Conservation (phyloP, 129 eudicot species). For the Pseudognaphalium luteoalbum region DNA sequence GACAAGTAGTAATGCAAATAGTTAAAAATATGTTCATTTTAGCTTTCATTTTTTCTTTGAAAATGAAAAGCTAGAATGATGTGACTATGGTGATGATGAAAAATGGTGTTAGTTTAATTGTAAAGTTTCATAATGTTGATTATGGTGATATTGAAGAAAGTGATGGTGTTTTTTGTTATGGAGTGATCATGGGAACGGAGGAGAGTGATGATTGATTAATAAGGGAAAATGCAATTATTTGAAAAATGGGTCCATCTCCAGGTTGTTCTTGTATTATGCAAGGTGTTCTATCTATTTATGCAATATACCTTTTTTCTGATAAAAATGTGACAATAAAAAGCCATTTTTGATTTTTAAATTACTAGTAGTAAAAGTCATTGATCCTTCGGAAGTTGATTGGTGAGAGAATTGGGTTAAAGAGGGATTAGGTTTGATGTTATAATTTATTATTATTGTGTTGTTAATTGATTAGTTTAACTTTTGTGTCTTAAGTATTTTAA, state of each 20-base stretch:
- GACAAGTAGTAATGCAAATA: constrained; percentile 21
- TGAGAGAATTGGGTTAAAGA: neutral
- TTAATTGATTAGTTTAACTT: neutral
- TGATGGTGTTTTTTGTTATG: constrained; percentile 16
- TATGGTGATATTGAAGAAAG: constrained; percentile 27
- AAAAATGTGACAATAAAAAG: neutral
- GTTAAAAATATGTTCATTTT: constrained; percentile 21
- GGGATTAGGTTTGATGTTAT: neutral
- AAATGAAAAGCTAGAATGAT: constrained; percentile 19
- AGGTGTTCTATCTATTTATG: constrained; percentile 9
- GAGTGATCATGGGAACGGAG: constrained; percentile 19
- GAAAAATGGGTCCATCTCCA: constrained; percentile 45
- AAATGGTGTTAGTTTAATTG: constrained; percentile 17
- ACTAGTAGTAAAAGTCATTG: neutral
- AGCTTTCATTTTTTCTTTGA: constrained; percentile 22
- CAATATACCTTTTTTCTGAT: too few relatives aligned
- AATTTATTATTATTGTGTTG: neutral
- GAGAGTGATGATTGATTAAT: constrained; percentile 43
- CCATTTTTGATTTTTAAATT: neutral
- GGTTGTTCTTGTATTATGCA: constrained; percentile 40
- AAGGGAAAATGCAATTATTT: constrained; percentile 34
- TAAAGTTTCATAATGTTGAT: constrained; percentile 11
- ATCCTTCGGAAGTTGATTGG: constrained; percentile 7
- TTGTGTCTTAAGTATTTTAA: neutral
- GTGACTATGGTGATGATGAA: constrained; percentile 9